These are phyloP conservation scores for Suhomyces faveliae DNA, from an alignment of 805 yeast genomes.

Conservation along the genomic window DNA sequence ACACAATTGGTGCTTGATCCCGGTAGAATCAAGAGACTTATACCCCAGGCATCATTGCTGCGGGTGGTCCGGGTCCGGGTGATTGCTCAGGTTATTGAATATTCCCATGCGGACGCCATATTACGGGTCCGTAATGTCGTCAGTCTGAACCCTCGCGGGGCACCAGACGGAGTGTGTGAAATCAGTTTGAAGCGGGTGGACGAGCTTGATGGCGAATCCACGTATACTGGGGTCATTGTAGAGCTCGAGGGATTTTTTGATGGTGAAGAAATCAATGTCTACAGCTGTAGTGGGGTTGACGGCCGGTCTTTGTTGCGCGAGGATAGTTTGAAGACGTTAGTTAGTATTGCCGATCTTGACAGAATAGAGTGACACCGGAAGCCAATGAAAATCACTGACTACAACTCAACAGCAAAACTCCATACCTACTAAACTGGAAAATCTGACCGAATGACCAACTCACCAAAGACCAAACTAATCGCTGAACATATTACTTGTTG, in stretches of 20 bases:
- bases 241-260: constrained; percentile 31
- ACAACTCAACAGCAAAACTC: no score
- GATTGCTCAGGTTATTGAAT: constrained; percentile 8
- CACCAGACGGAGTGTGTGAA: not conserved
- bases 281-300: constrained; percentile 22
- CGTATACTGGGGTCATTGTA: constrained; percentile 25
- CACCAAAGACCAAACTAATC: no score
- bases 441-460: no score
- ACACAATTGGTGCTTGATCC: constrained; percentile 8
- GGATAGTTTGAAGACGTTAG: not conserved
- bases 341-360: not conserved
- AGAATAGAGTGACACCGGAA: not conserved
- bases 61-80: constrained; percentile 5
- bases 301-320: constrained; percentile 13
- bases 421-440: no score
- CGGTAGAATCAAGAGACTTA: not conserved
- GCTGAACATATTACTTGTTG: no score
- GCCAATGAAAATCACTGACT: no score
- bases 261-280: constrained; percentile 23
- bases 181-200: not conserved
- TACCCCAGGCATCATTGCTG: constrained; percentile 3
- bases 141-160: constrained; percentile 9
- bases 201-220: constrained; percentile 8
- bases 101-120: not conserved
- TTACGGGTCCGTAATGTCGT: constrained; percentile 2